These are phyloP conservation scores for Arctium minus DNA, from an alignment of 129 eudicot genomes.

Conservation along the genomic window DNA sequence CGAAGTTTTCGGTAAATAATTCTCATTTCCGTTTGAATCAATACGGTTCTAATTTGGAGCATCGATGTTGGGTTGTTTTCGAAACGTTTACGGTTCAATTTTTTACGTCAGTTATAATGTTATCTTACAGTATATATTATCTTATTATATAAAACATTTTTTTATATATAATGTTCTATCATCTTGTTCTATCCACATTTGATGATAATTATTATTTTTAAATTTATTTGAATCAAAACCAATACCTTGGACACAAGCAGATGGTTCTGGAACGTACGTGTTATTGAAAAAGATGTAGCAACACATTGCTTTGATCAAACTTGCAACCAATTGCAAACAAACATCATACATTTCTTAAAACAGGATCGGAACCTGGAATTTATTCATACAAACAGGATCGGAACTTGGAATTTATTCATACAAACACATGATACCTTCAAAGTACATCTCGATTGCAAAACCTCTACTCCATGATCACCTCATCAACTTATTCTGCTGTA, in stretches of 20 bases:
- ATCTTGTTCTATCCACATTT: neutral
- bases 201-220: too few relatives aligned
- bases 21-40: too few relatives aligned
- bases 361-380: neutral
- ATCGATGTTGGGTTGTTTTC: too few relatives aligned
- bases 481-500: neutral
- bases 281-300: neutral
- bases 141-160: too few relatives aligned
- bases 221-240: neutral
- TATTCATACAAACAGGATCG: neutral
- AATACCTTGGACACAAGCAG: neutral
- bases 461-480: neutral
- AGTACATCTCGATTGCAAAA: neutral
- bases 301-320: neutral
- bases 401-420: neutral
- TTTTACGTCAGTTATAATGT: too few relatives aligned
- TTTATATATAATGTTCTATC: too few relatives aligned
- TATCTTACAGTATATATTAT: too few relatives aligned
- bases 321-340: neutral
- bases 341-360: neutral
- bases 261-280: neutral
- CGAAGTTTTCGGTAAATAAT: too few relatives aligned
- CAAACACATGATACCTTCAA: neutral
- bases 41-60: too few relatives aligned
- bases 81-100: too few relatives aligned